A percentile compares a stretch with the other conserved stretches of the same genome.
Evolutionary conservation across 176 grass and related monocot species (phyloP).

Genomic region (Ananas comosus): DNA sequence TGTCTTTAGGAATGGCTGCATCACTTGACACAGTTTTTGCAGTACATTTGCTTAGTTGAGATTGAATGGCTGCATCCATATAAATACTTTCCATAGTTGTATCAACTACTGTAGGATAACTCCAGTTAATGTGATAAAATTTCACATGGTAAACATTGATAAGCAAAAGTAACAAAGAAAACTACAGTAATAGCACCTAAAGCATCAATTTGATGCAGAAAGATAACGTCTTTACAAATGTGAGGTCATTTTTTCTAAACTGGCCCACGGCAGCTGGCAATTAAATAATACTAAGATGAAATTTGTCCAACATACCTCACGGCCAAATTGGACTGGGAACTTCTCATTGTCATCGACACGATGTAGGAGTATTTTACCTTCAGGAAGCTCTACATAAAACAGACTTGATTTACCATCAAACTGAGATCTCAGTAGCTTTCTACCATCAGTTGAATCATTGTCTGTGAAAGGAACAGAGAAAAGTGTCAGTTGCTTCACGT

Average conservation of each 20-base stretch:
- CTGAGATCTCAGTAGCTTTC: conserved; percentile 60
- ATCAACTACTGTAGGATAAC: no score
- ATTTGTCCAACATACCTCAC: conserved; percentile 44
- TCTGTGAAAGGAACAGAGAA: conserved; percentile 33
- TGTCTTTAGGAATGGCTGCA: no score
- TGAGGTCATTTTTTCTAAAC: not conserved
- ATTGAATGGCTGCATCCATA: no score
- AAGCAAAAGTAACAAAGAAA: not conserved
- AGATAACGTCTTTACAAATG: no score
- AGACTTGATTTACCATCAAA: conserved; percentile 54
- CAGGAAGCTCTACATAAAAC: conserved; percentile 87
- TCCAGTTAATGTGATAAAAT: no score
- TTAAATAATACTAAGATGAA: not conserved
- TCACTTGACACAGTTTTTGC: no score
- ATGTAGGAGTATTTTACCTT: conserved; percentile 52
- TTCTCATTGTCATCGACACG: conserved; percentile 50
- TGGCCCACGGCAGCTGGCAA: not conserved
- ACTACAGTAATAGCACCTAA: not conserved
- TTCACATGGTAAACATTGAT: no score
- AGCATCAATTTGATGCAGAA: no score
- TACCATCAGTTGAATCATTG: conserved; percentile 28
- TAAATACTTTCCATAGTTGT: no score
- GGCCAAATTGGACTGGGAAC: conserved; percentile 85
- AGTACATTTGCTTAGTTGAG: no score
- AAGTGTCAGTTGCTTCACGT: not conserved